Conservation (phyloP, 495 filamentous ascomycete genomes). For the Pseudoneurospora amorphoporcata region DNA sequence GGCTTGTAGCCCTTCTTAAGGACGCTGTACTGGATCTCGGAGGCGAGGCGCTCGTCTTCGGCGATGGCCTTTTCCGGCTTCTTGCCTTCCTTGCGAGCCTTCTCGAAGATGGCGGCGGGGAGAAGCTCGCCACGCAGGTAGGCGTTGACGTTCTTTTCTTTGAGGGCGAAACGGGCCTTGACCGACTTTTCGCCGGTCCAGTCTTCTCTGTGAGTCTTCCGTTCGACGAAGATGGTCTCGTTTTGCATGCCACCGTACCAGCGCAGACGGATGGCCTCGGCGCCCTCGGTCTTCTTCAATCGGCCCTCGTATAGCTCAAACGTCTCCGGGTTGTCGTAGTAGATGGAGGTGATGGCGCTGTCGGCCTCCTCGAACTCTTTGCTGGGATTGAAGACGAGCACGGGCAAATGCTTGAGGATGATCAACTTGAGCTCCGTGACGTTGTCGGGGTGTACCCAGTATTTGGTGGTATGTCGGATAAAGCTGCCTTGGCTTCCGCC, state of each 20-base stretch:
- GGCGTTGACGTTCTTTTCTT: slow-evolving; percentile 94
- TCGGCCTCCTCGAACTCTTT: slow-evolving; percentile 92
- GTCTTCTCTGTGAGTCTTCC: slow-evolving; percentile 97
- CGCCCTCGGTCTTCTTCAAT: slow-evolving; percentile 94
- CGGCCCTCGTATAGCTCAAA: slow-evolving; percentile 92
- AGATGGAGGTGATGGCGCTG: slow-evolving; percentile 93
- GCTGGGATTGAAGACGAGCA: slow-evolving; percentile 92
- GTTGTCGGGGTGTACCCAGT: slow-evolving; percentile 98
- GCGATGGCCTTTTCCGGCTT: slow-evolving; percentile 83
- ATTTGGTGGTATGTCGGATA: slow-evolving; percentile 94
- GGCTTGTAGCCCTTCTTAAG: slow-evolving; percentile 75
- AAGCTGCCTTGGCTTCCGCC: slow-evolving; percentile 94
- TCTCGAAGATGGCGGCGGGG: slow-evolving; percentile 79
- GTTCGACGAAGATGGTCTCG: slow-evolving; percentile 92
- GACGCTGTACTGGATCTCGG: slow-evolving; percentile 87
- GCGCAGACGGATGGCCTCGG: slow-evolving; percentile 88
- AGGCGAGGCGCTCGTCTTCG: slow-evolving; percentile 78
- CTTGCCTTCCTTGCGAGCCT: slow-evolving; percentile 87
- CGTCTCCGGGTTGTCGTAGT: slow-evolving; percentile 87
- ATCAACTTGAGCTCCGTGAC: slow-evolving; percentile 97
- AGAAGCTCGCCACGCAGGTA: slow-evolving; percentile 74
- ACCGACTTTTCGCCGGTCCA: slow-evolving; percentile 99
- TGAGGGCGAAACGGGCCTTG: slow-evolving; percentile 87
- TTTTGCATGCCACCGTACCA: slow-evolving; percentile 97
- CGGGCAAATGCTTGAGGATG: slow-evolving; percentile 93